Evolutionary conservation across 352 stramenopile species (phyloP), one percentile per base, ranked within the genome.

Genomic region (Phytophthora hibernalis): DNA sequence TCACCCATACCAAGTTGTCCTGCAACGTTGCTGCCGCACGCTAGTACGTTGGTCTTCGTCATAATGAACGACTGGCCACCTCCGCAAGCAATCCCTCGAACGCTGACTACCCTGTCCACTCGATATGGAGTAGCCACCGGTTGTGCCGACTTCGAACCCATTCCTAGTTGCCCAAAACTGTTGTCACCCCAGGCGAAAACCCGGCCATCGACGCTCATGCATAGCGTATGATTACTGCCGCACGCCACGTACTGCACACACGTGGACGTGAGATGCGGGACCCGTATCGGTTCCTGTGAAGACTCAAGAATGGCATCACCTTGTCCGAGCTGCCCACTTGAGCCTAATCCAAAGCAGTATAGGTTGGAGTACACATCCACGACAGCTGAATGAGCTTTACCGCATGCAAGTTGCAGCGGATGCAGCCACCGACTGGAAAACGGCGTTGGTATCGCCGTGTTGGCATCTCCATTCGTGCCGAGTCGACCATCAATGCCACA

Each of bases 321-420:
- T 42, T 92, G 84, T 9, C 80, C 82, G 12, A 92, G 76, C 37
- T 92, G 82, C 1, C 82, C 84, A 30, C 49, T 72, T 0, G 54
- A 40, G 8, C 77, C 75, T 26, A 72, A 57, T 31, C 84, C 84
- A 58, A 91, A 91, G 71, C 82, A 91, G 58, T 91, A 92, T 38
- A 92, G 66, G 57, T 91, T 87, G 2, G 84, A 90, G 43, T 88
- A 88, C 20, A 90, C 82, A 37, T 92, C 84, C 28, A 92, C 78
- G 38, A 92, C 82, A 22, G 84, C 82, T 2, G 82, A 87, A 66
- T 92, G 84, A 10, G 82, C 75, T 40, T 83, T 83, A 8, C 84
- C 84, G 37, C 84, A 90, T 18, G 84, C 70, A 47, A 91, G 76
- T 45, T 91, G 82, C n/a, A 90, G 68, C 2, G 84, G 82, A 58